Evolutionary conservation across 1,139 yeast genomes (phyloP).

Genomic region (Taphrina flavorubra): DNA sequence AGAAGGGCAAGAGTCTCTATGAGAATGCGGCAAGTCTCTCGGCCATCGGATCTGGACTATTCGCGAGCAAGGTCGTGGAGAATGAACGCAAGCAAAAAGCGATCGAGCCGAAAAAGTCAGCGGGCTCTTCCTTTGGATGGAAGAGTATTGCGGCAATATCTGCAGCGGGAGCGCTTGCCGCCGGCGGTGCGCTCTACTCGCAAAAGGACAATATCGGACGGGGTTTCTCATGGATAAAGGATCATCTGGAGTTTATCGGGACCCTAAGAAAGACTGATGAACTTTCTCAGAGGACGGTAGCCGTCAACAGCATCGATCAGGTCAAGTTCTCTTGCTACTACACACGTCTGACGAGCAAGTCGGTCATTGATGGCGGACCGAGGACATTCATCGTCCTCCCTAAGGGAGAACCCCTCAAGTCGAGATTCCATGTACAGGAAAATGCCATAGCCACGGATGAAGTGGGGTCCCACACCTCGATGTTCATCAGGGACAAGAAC

Average conservation of each 20-base stretch:
- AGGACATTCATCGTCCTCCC: slow-evolving; percentile 46
- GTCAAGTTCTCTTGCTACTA: slow-evolving; percentile 26
- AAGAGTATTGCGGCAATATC: slow-evolving; percentile 45
- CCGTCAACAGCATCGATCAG: slow-evolving; percentile 42
- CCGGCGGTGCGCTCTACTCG: slow-evolving; percentile 45
- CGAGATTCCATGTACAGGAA: slow-evolving; percentile 44
- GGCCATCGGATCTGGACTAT: slow-evolving; percentile 43
- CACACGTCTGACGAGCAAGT: slow-evolving; percentile 4
- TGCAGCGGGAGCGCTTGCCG: slow-evolving; percentile 45
- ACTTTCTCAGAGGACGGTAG: slow-evolving; percentile 41
- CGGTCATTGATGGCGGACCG: slow-evolving; percentile 22
- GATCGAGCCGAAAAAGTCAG: slow-evolving; percentile 9
- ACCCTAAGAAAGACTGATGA: slow-evolving; percentile 42
- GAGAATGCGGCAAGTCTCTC: slow-evolving; percentile 43
- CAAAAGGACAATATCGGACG: slow-evolving; percentile 43
- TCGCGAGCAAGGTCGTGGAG: slow-evolving; percentile 40
- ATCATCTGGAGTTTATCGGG: slow-evolving; percentile 45
- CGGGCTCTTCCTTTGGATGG: slow-evolving; percentile 41
- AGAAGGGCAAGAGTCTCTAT: slow-evolving; percentile 40
- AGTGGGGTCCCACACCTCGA: slow-evolving; percentile 45
- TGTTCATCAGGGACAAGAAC: slow-evolving; percentile 44
- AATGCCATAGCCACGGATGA: slow-evolving; percentile 44
- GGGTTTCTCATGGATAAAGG: slow-evolving; percentile 45
- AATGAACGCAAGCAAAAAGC: slow-evolving; percentile 44
- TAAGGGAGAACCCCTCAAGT: slow-evolving; percentile 44